phyloP scores from a whole-genome alignment of 2,329 filamentous ascomycete genomes.

The Talaromyces marneffei region DNA sequence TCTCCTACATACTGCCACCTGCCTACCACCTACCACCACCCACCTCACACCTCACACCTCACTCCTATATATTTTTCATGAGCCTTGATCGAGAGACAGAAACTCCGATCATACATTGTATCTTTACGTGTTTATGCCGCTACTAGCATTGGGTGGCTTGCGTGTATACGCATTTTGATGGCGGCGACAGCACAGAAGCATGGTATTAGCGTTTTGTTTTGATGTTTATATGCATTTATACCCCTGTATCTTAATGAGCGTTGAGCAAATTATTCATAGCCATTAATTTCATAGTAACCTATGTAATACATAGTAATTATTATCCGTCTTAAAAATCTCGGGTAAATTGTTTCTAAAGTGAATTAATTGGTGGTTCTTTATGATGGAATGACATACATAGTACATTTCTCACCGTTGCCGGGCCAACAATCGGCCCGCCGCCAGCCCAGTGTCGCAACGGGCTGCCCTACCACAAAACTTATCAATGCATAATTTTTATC shows the following conservation, averaged over 20 bases:
- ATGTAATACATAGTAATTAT: no score
- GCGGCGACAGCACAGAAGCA: slow-evolving; percentile 1
- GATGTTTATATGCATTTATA: slow-evolving; percentile 8
- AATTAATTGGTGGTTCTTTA: background rate
- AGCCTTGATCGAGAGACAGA: background rate
- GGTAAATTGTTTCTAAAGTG: background rate
- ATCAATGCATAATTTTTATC: background rate
- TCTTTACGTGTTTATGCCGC: background rate
- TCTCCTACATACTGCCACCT: background rate
- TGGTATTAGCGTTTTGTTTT: background rate
- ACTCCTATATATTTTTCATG: background rate
- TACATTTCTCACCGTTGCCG: slow-evolving; percentile 1
- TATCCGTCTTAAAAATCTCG: background rate
- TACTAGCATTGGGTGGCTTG: background rate
- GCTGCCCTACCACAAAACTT: background rate
- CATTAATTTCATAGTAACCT: no score
- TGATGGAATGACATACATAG: background rate
- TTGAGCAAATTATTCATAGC: background rate
- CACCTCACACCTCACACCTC: no score
- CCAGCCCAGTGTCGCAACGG: background rate
- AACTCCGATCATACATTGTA: background rate
- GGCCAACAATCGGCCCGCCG: slow-evolving; percentile 5
- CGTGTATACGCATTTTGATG: background rate
- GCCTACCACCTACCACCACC: no score
- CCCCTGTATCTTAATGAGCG: slow-evolving; percentile 9